Base-by-base conservation (phyloP, 2,329 filamentous ascomycete species). In the Magnaporthiopsis incrustans region DNA sequence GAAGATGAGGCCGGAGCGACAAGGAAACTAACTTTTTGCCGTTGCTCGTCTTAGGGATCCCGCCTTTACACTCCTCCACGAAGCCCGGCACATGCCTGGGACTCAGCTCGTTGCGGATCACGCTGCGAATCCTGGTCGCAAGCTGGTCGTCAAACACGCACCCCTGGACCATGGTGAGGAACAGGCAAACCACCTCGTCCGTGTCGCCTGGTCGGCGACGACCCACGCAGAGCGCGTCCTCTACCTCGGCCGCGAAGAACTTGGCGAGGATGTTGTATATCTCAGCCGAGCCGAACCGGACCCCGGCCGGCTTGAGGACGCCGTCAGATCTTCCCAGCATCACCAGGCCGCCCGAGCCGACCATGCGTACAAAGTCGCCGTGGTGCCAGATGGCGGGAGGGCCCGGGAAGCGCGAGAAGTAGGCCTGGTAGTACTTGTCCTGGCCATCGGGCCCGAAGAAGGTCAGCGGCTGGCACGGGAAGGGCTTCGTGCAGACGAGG, bases 281-380 rank as follows among this genome's bases (percentile, higher is more conserved):
- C 79, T 99, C 95, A 0, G 94, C 92, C 38, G 88, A 92, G 5
- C 94, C 94, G 72, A 99, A 98, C 0, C 94, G 82, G 25, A 99
- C 92, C 2, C 95, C 95, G 0, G 89, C 86, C 0, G 95, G 95
- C 73, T 99, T 99, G 18, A 99, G 78, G 7, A 98, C 91, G 4
- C 95, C 95, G 70, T 99, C 94, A 62, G 90, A 95, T 32, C 94
- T 85, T 3, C 95, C 94, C 0, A 98, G 83, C 94, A 98, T 98
- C 68, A 92, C 82, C 12, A 98, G 78, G 0, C 92, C 91, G 15
- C 91, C 88, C 0, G 91, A 95, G 69, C 92, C 89, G 11, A 35
- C 61, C 10, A 87, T 82, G 57, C 81, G 80, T 44, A 97, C 85
- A 72, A 97, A 98, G 76, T 99, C 95, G 35, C 94, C 94, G 72